Percentiles rank a stretch among this genome's conserved stretches.
Conservation (phyloP, 345 rosid species). For the Citrus maxima region DNA sequence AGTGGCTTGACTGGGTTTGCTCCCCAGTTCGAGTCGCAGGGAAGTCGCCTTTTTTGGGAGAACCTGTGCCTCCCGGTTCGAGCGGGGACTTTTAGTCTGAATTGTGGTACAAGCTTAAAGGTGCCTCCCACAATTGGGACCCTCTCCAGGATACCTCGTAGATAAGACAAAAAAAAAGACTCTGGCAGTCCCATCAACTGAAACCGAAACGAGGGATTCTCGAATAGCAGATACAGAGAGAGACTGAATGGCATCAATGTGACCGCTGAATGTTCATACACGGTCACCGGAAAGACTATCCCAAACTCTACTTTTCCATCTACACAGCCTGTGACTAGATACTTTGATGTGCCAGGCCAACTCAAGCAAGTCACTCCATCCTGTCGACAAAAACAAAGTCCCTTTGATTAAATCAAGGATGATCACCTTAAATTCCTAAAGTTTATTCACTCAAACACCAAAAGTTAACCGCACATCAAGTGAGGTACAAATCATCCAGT, state of each 20-base stretch:
- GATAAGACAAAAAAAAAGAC: no score
- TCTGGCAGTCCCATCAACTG: slow-evolving; percentile 72
- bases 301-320: slow-evolving; percentile 77
- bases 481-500: no score
- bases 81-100: no score
- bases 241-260: slow-evolving; percentile 50
- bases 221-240: slow-evolving; percentile 45
- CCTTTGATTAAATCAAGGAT: neutral
- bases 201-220: slow-evolving; percentile 59
- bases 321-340: slow-evolving; percentile 70
- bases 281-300: slow-evolving; percentile 74
- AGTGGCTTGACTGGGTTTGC: no score
- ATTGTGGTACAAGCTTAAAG: no score
- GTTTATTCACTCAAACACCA: neutral
- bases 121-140: no score
- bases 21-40: no score
- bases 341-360: slow-evolving; percentile 71
- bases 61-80: no score
- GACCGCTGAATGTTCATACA: slow-evolving; percentile 58
- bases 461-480: neutral
- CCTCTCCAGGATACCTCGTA: no score
- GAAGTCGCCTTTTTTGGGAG: no score
- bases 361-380: slow-evolving; percentile 71
- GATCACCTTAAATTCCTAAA: neutral
- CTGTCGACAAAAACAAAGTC: slow-evolving; percentile 28